Evolutionary conservation across 2,329 filamentous ascomycete species (phyloP), one percentile per base, ranked within the genome.

Genomic region (Neopestalotiopsis sp.): DNA sequence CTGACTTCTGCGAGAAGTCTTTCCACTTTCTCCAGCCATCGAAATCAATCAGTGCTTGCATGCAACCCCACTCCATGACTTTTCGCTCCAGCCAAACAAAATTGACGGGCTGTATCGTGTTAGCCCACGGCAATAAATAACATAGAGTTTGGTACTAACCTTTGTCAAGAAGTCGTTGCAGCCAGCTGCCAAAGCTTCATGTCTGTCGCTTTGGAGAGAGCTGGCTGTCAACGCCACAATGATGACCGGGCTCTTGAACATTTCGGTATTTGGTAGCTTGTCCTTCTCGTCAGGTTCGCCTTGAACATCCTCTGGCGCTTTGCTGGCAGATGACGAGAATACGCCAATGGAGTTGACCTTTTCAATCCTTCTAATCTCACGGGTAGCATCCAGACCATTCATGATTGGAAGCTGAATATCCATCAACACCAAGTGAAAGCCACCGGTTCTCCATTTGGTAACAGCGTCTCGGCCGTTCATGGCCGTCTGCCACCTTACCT

Each of bases 81-180:
- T 99, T 99, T 69, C 95, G 90, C 80, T 98, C 94, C 32, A 99
- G 89, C 95, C 95, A 99, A 70, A 97, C 92, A 78, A 98, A 98
- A 79, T 97, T 97, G 74, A 99, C 95, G 24, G 96, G 96, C 94
- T 97, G 77, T 58, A 62, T 12, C 40, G 3, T 56, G 20, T 69
- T 20, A 63, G 64, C 17, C 12, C 59, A n/a, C 12, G 42, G 61
- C 28, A 32, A 20, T 5, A 14, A 20, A 67, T 10, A 30, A 30
- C 10, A n/a, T 24, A 13, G 67, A 42, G 12, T 17, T 53, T 63
- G 45, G 32, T 14, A 73, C 87, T 73, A 85, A 96, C 94, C 91
- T 98, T 98, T 71, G 96, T 98, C 79, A 99, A 85, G 81, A 98
- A 99, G 81, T 99, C 96, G 79, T 99, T 99, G 80, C 96, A 98